A percentile compares a stretch with the other conserved stretches of the same genome.
Evolutionary conservation across 139 green algal species (phyloP).

Genomic region (Penium margaritaceum): DNA sequence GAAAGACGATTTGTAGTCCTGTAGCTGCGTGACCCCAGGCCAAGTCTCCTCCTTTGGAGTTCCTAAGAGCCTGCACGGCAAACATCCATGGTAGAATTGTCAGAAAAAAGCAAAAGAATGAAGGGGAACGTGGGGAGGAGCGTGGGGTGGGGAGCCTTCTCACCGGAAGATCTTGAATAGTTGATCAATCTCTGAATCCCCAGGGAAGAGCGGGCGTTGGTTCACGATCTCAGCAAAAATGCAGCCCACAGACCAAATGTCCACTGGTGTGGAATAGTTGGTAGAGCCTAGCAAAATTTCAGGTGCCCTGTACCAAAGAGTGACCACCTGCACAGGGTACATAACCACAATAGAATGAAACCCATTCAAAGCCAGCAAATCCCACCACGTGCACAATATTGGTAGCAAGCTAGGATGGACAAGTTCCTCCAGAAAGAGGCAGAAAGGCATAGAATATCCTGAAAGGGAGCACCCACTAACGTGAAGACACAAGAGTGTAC

Average conservation of each 20-base stretch:
- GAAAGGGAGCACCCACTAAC: too few species aligned
- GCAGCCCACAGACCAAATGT: slow-evolving; percentile 94
- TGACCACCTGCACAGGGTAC: slow-evolving; percentile 62
- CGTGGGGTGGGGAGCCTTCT: not conserved
- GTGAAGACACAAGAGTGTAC: not conserved
- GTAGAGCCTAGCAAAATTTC: slow-evolving; percentile 89
- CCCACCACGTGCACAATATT: not conserved
- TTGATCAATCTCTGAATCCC: slow-evolving; percentile 68
- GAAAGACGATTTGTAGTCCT: slow-evolving; percentile 51
- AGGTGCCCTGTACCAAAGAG: slow-evolving; percentile 90
- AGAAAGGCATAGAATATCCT: not conserved
- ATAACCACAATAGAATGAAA: not conserved
- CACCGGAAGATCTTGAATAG: slow-evolving; percentile 56
- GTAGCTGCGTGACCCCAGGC: slow-evolving; percentile 49
- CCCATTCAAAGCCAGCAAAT: not conserved
- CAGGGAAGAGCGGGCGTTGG: slow-evolving; percentile 68
- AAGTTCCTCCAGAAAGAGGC: not conserved
- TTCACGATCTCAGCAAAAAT: slow-evolving; percentile 96
- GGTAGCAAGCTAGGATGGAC: not conserved
- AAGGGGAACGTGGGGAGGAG: not conserved
- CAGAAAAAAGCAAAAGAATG: slow-evolving; percentile 9
- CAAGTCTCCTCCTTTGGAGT: slow-evolving; percentile 51
- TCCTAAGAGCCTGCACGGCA: slow-evolving; percentile 38
- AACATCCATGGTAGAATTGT: not conserved
- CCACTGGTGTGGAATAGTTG: slow-evolving; percentile 87